Conservation (phyloP, 495 filamentous ascomycete species). For the Podospora bellae-mahoneyi region DNA sequence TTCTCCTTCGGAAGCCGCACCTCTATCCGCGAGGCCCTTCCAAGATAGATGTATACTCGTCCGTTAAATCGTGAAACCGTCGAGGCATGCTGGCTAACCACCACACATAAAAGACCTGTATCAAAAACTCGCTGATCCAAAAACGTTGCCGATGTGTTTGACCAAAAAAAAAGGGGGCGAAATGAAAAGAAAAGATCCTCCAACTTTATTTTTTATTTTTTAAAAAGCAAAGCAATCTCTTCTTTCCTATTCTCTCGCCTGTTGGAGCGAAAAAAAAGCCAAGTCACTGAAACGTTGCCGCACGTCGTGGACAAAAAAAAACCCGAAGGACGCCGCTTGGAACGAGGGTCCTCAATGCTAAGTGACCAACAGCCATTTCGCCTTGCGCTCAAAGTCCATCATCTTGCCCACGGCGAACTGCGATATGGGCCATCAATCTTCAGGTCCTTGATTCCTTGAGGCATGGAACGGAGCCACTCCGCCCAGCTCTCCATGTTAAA, state of each 20-base stretch:
- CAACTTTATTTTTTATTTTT: background rate
- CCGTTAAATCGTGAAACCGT: background rate
- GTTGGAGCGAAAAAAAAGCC: background rate
- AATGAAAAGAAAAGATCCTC: background rate
- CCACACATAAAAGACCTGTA: background rate
- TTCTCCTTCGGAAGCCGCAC: background rate
- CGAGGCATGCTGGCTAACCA: background rate
- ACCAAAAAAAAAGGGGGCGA: background rate
- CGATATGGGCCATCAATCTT: slow-evolving; percentile 46
- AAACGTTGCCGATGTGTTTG: background rate
- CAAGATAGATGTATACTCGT: background rate
- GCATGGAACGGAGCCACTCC: slow-evolving; percentile 51
- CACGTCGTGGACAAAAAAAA: no score
- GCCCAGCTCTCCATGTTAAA: slow-evolving; percentile 44
- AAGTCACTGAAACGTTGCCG: slow-evolving; percentile 39
- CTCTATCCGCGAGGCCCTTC: background rate
- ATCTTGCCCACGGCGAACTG: slow-evolving; percentile 21
- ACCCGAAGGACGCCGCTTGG: no score
- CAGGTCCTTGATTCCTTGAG: slow-evolving; percentile 46
- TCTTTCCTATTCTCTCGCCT: background rate
- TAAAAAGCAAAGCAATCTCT: background rate
- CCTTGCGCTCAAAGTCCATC: no score
- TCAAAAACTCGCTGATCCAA: background rate
- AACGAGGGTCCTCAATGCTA: no score
- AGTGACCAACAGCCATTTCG: no score